Evolutionary conservation across 2,329 filamentous ascomycete species (phyloP).

Genomic region (Monilinia fructigena): DNA sequence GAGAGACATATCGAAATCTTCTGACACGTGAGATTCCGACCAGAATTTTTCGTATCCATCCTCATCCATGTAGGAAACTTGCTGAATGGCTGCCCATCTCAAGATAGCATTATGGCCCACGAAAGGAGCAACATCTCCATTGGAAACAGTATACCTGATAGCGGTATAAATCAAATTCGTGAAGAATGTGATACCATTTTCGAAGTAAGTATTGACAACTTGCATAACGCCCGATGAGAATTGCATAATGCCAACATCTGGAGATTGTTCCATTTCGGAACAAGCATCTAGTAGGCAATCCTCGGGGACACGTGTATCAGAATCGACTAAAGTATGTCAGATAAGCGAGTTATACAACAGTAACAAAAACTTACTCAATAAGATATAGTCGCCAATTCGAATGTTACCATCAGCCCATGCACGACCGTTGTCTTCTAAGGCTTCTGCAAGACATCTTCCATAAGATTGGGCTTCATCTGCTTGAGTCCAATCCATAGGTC

Average conservation of each 20-base stretch:
- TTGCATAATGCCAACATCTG: constrained; percentile 76
- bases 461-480: constrained; percentile 67
- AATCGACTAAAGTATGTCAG: constrained; percentile 54
- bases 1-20: constrained; percentile 80
- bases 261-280: constrained; percentile 78
- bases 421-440: constrained; percentile 65
- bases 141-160: constrained; percentile 74
- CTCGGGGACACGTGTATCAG: constrained; percentile 72
- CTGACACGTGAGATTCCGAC: constrained; percentile 77
- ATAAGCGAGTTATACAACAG: background rate
- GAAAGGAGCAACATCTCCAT: constrained; percentile 74
- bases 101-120: constrained; percentile 79
- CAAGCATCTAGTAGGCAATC: constrained; percentile 78
- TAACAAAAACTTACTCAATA: constrained; percentile 51
- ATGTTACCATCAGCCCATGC: constrained; percentile 85
- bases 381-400: constrained; percentile 79
- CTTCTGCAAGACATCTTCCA: constrained; percentile 61
- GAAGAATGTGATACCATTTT: constrained; percentile 69
- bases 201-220: constrained; percentile 71
- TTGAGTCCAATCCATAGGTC: constrained; percentile 63
- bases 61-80: constrained; percentile 67
- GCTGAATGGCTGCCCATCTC: constrained; percentile 72
- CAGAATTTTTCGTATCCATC: constrained; percentile 77
- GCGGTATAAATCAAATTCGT: constrained; percentile 74
- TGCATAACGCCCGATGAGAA: constrained; percentile 78